Conservation (phyloP, 164 flowering plant species). For the Santalum album region DNA sequence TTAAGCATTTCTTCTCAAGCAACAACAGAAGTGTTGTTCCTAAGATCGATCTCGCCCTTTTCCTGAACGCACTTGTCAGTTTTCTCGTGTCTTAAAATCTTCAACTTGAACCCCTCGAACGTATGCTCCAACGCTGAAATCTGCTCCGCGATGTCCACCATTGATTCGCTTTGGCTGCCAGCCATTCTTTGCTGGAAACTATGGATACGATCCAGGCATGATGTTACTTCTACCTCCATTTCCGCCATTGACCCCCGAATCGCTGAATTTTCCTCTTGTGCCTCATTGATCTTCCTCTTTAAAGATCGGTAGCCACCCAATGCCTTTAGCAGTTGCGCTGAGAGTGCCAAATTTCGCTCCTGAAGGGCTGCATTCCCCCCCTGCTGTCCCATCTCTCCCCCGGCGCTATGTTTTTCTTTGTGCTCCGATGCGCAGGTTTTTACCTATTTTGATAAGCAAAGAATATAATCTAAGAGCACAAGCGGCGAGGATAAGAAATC, state of each 20-base stretch:
- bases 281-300: conserved; percentile 48
- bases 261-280: conserved; percentile 33
- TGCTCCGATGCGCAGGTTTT: conserved; percentile 32
- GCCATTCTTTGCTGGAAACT: conserved; percentile 19
- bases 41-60: conserved; percentile 14
- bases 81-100: conserved; percentile 19
- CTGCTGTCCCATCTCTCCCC: conserved; percentile 12
- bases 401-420: conserved; percentile 20
- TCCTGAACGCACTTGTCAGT: conserved; percentile 20
- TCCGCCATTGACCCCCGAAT: conserved; percentile 27
- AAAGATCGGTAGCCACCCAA: conserved; percentile 53
- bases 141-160: conserved; percentile 22
- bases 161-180: conserved; percentile 5
- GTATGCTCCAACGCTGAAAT: conserved; percentile 29
- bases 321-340: conserved; percentile 60
- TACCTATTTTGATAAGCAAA: too few relatives aligned
- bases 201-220: conserved; percentile 21
- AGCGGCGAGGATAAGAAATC: too few relatives aligned
- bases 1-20: conserved; percentile 15
- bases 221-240: conserved; percentile 20
- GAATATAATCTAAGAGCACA: too few relatives aligned
- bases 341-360: conserved; percentile 55
- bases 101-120: conserved; percentile 25
- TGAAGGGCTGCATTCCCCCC: conserved; percentile 31
- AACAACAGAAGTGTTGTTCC: conserved; percentile 14